phyloP scores from a whole-genome alignment of 2,329 filamentous ascomycete species.

The Alternaria viburni region DNA sequence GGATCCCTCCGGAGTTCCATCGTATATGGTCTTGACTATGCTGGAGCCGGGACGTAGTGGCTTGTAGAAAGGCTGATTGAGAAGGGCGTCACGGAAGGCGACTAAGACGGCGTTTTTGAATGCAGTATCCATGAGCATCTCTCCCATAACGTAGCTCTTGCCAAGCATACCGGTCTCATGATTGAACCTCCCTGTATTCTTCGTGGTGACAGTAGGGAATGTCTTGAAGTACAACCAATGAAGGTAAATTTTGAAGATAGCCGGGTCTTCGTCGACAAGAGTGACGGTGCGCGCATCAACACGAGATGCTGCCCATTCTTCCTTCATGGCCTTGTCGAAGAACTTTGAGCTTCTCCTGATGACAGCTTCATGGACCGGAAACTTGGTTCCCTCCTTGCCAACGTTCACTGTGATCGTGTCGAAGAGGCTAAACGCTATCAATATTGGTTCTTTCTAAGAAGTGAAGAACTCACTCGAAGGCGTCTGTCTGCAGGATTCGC shows the following conservation, averaged over 20 bases:
- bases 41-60: background rate
- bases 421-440: background rate
- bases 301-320: background rate
- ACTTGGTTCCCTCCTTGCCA: background rate
- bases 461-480: background rate
- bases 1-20: background rate
- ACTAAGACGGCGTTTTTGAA: background rate
- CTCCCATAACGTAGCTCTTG: background rate
- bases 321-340: background rate
- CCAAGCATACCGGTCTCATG: background rate
- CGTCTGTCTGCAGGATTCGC: background rate
- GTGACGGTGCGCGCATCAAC: background rate
- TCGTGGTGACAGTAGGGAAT: background rate
- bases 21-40: background rate
- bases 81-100: background rate
- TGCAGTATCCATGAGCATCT: background rate
- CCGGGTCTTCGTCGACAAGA: background rate
- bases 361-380: background rate
- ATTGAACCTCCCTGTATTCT: background rate
- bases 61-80: background rate
- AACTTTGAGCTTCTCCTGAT: background rate
- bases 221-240: background rate
- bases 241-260: background rate
- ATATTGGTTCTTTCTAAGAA: background rate
- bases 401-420: background rate